Evolutionary conservation across 2,329 filamentous ascomycete species (phyloP), one percentile per base, ranked within the genome.

Genomic region (Tolypocladium ovalisporum): DNA sequence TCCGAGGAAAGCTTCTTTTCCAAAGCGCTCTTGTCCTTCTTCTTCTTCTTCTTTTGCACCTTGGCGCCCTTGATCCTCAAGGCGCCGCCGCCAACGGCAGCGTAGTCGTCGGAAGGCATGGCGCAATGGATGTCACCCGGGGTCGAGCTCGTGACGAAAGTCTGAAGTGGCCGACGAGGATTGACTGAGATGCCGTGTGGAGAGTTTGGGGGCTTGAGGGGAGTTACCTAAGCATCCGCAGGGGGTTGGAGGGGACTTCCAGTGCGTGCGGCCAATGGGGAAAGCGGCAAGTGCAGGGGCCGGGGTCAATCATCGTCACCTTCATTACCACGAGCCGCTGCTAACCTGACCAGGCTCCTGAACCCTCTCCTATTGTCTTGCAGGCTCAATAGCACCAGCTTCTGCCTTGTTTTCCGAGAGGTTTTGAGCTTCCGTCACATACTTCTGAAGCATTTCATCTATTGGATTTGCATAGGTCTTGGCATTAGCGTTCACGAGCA

Each of bases 61-160:
- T 85, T 86, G 60, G 77, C 81, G 66, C 91, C 90, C 76, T 97
- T 97, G 59, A 97, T 81, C 69, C 90, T 93, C 37, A 97, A 82
- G 60, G 87, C 87, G 65, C 90, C 90, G 66, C 86, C 80, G 60
- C 81, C 80, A 57, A 78, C 73, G 61, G 83, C 75, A 53, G 79
- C 73, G 76, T 95, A 95, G 64, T 95, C 89, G 70, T 89, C 86
- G 57, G 83, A 80, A 29, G 86, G 82, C 88, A 91, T 91, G 52
- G 44, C 22, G 35, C n/a, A 39, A 37, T 6, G 7, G 47, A n/a
- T 19, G 52, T 32, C 24, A 47, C 27, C 44, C 19, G 3, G 47
- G 47, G 29, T 52, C 47, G 29, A 22, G 9, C 19, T 51, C 22
- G 29, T 8, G 5, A 5, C 29, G 27, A 29, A 5, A 29, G 36